phyloP scores from a whole-genome alignment of 768 basidiomycete genomes.

The Sarcomyxa edulis region DNA sequence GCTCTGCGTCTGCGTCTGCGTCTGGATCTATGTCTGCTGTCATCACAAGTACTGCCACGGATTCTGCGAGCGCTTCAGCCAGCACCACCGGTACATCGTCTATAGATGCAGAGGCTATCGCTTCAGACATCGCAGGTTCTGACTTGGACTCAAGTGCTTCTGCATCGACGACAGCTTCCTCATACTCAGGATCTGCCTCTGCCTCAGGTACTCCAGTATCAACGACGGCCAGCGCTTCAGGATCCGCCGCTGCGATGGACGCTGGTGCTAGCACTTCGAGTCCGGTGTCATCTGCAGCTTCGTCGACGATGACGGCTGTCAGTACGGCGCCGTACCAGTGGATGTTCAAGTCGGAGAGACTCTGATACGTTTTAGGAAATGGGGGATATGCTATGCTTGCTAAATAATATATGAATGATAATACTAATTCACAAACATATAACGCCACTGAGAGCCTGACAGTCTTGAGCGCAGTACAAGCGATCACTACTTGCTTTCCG shows the following conservation, averaged over 20 bases:
- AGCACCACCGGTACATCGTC: no score
- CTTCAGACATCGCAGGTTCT: slow-evolving; percentile 26
- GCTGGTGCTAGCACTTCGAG: background rate
- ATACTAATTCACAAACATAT: no score
- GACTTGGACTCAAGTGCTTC: slow-evolving; percentile 23
- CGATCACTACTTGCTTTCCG: no score
- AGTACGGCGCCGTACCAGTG: slow-evolving; percentile 1
- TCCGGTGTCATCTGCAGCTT: no score
- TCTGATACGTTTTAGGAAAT: no score
- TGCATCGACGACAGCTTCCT: slow-evolving; percentile 18
- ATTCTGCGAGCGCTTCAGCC: slow-evolving; percentile 3
- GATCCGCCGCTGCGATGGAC: background rate
- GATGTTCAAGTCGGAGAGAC: no score
- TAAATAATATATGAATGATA: no score
- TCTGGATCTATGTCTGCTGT: background rate
- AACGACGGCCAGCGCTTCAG: background rate
- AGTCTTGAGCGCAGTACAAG: no score
- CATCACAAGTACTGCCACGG: slow-evolving; percentile 8
- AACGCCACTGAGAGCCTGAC: no score
- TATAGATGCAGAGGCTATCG: slow-evolving; percentile 24
- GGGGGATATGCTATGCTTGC: no score
- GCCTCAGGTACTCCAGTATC: no score
- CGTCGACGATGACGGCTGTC: background rate
- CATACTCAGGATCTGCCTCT: no score
- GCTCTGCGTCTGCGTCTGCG: slow-evolving; percentile 8